phyloP scores from a whole-genome alignment of 805 yeast genomes.

The Kuraishia hungarica region DNA sequence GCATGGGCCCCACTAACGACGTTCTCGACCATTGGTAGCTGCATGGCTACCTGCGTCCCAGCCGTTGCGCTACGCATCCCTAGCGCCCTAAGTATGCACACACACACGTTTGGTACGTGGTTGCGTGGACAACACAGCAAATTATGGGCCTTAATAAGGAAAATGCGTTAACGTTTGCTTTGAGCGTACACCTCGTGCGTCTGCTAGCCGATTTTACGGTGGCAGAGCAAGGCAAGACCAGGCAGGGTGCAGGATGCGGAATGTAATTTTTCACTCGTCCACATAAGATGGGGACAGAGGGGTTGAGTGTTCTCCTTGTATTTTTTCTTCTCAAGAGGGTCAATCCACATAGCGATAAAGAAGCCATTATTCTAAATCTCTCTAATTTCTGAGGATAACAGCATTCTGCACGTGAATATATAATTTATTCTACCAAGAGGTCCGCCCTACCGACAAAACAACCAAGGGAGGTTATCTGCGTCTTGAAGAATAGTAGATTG shows the following conservation, averaged over 20 bases:
- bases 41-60: no score
- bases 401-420: neutral
- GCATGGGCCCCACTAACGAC: no score
- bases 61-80: no score
- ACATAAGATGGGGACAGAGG: neutral
- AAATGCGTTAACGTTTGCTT: neutral
- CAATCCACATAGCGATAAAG: neutral
- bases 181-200: neutral
- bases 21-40: no score
- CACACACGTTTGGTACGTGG: neutral
- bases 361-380: neutral
- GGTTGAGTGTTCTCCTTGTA: neutral
- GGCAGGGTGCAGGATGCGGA: neutral
- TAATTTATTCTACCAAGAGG: neutral
- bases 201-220: neutral
- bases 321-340: neutral
- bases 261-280: neutral
- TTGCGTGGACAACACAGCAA: neutral
- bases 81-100: neutral
- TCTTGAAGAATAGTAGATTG: neutral
- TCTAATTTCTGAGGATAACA: neutral
- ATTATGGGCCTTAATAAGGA: neutral
- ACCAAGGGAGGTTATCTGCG: neutral
- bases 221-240: neutral
- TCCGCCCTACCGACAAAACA: conserved; percentile 1